Percentiles rank a stretch among this genome's conserved stretches.
Evolutionary conservation across 148 eudicot species (phyloP).

Genomic region (Polygonum aviculare): DNA sequence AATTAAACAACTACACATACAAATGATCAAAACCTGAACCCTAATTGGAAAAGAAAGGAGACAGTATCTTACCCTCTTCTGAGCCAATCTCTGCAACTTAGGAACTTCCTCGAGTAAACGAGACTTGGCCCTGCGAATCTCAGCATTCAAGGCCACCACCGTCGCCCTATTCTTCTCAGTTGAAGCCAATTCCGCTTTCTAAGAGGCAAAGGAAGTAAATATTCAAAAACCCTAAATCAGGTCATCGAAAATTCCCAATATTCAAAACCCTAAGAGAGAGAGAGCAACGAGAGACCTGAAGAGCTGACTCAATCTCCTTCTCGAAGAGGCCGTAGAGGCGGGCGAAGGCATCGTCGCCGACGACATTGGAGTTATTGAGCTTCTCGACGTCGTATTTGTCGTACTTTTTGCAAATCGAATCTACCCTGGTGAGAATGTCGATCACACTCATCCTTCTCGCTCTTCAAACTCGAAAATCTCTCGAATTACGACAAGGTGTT

Average conservation of each 20-base stretch:
- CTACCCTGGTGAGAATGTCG: slow-evolving; percentile 75
- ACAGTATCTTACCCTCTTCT: slow-evolving; percentile 54
- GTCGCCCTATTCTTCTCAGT: slow-evolving; percentile 72
- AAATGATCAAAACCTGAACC: neutral
- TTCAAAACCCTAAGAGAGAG: neutral
- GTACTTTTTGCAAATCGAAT: slow-evolving; percentile 87
- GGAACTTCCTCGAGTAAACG: slow-evolving; percentile 81
- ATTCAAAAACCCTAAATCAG: slow-evolving; percentile 1
- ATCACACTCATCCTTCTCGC: slow-evolving; percentile 51
- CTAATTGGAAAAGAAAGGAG: neutral
- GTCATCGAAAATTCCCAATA: neutral
- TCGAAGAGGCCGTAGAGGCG: slow-evolving; percentile 75
- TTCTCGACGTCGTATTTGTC: slow-evolving; percentile 85
- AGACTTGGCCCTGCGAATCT: slow-evolving; percentile 92
- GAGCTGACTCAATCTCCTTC: slow-evolving; percentile 65
- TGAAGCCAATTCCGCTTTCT: slow-evolving; percentile 84
- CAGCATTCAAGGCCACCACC: slow-evolving; percentile 87
- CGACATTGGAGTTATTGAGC: slow-evolving; percentile 51
- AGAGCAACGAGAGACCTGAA: slow-evolving; percentile 36
- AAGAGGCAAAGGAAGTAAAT: neutral
- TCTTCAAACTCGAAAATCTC: neutral
- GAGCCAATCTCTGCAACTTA: slow-evolving; percentile 82
- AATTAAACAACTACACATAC: neutral
- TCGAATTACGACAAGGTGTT: neutral
- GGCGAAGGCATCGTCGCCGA: slow-evolving; percentile 94